phyloP scores from a whole-genome alignment of 1,284 basidiomycete species.

The Apiotrichum brassicae region DNA sequence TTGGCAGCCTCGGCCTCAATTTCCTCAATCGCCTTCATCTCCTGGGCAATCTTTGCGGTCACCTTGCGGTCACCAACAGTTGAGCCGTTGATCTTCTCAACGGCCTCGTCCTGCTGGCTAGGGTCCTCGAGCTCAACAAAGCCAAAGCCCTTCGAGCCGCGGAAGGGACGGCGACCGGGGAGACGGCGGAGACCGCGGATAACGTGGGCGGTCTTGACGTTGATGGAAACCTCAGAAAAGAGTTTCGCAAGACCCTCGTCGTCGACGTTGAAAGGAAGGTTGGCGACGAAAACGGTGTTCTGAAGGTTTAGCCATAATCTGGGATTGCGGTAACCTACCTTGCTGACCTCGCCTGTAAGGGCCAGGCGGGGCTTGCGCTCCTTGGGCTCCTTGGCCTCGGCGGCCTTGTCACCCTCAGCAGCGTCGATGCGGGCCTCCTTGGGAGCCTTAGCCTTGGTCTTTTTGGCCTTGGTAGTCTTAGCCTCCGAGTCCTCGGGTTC shows the following conservation, averaged over 20 bases:
- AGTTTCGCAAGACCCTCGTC: conserved; percentile 67
- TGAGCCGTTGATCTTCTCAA: conserved; percentile 69
- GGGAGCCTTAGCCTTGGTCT: conserved; percentile 25
- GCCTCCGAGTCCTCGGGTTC: conserved; percentile 21
- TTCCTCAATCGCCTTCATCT: conserved; percentile 42
- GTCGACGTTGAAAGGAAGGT: conserved; percentile 84
- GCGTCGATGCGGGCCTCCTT: conserved; percentile 28
- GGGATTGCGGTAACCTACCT: conserved; percentile 46
- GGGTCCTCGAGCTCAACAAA: conserved; percentile 84
- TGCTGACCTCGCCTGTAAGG: conserved; percentile 58
- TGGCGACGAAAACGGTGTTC: conserved; percentile 86
- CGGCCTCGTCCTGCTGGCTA: conserved; percentile 76
- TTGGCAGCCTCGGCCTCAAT: conserved; percentile 7
- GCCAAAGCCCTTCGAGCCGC: conserved; percentile 80
- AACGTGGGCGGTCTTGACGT: conserved; percentile 74
- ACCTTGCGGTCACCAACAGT: conserved; percentile 70
- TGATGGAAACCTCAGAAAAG: conserved; percentile 75
- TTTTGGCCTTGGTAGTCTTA: conserved; percentile 17
- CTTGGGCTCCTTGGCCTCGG: conserved; percentile 42
- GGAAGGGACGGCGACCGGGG: conserved; percentile 48
- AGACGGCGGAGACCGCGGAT: conserved; percentile 60
- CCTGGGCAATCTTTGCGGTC: conserved; percentile 73
- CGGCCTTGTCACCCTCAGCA: conserved; percentile 28
- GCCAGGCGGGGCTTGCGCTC: conserved; percentile 41
- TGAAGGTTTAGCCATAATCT: conserved; percentile 40